Conservation (phyloP, 2,329 filamentous ascomycete genomes). For the Didymellaceae sp. region DNA sequence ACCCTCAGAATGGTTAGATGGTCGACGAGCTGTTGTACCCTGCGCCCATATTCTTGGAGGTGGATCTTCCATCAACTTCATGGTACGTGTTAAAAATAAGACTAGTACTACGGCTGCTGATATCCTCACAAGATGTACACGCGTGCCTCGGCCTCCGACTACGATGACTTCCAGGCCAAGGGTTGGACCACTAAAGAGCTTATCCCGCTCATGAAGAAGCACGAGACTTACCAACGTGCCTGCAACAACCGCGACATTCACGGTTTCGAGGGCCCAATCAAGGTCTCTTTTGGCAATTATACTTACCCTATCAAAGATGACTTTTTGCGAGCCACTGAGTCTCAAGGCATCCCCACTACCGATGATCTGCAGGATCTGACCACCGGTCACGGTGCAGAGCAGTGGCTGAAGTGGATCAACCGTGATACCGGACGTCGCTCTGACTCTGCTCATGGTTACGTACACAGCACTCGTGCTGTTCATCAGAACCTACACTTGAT, state of each 20-base stretch:
- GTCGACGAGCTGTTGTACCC: slow-evolving; percentile 75
- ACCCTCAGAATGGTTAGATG: slow-evolving; percentile 74
- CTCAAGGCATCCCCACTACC: slow-evolving; percentile 75
- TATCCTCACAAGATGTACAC: slow-evolving; percentile 68
- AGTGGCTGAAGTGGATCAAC: slow-evolving; percentile 89
- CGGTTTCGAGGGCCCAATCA: slow-evolving; percentile 80
- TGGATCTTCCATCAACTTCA: slow-evolving; percentile 78
- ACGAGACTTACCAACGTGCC: slow-evolving; percentile 74
- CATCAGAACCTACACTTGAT: slow-evolving; percentile 74
- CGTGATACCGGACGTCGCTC: slow-evolving; percentile 71
- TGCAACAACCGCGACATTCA: slow-evolving; percentile 68
- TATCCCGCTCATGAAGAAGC: slow-evolving; percentile 78
- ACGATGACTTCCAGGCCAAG: slow-evolving; percentile 79
- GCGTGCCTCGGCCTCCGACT: slow-evolving; percentile 73
- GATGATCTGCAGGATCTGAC: slow-evolving; percentile 77
- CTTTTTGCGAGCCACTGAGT: slow-evolving; percentile 74
- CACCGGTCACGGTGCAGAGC: slow-evolving; percentile 74
- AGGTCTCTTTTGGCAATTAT: slow-evolving; percentile 80
- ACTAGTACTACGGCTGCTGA: neutral
- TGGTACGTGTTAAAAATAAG: slow-evolving; percentile 54
- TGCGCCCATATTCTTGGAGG: slow-evolving; percentile 75
- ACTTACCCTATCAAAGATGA: slow-evolving; percentile 84
- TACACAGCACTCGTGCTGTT: slow-evolving; percentile 75
- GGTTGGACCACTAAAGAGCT: slow-evolving; percentile 81
- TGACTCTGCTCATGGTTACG: slow-evolving; percentile 78